phyloP scores from a whole-genome alignment of 768 basidiomycete genomes.

The Kwoniella heveanensis region DNA sequence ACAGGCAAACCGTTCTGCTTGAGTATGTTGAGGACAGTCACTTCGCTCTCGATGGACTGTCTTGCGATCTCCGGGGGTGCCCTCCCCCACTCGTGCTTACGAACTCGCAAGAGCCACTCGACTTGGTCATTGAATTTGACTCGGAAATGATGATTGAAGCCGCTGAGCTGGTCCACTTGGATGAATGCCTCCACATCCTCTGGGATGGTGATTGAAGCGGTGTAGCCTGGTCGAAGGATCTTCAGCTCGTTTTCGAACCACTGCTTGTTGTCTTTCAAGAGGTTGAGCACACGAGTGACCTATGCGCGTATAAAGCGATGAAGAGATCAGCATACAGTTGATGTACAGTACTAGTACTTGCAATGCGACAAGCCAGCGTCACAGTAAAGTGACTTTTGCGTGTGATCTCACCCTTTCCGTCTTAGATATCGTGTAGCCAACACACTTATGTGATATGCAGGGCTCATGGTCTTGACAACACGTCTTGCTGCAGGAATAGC shows the following conservation, averaged over 20 bases:
- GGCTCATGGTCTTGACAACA: too few species aligned
- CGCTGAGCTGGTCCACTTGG: neutral
- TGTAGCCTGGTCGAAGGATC: conserved; percentile 5
- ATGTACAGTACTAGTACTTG: too few species aligned
- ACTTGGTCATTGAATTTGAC: conserved; percentile 12
- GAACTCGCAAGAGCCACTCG: conserved; percentile 11
- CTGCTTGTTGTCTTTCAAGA: neutral
- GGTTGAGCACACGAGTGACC: neutral
- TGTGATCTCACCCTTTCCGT: too few species aligned
- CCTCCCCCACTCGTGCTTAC: neutral
- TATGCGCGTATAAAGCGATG: too few species aligned
- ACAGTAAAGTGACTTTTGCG: too few species aligned
- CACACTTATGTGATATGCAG: too few species aligned
- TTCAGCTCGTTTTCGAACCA: neutral
- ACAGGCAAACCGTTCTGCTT: conserved; percentile 4
- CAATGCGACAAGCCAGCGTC: too few species aligned
- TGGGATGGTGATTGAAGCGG: neutral
- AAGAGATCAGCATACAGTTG: too few species aligned
- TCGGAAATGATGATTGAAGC: conserved; percentile 12
- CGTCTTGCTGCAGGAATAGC: too few species aligned
- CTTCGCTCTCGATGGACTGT: conserved; percentile 5
- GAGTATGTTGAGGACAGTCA: neutral
- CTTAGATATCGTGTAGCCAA: too few species aligned
- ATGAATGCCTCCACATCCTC: neutral
- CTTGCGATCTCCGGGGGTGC: neutral